Evolutionary conservation across 345 rosid genomes (phyloP).

Genomic region (Pistacia vera): DNA sequence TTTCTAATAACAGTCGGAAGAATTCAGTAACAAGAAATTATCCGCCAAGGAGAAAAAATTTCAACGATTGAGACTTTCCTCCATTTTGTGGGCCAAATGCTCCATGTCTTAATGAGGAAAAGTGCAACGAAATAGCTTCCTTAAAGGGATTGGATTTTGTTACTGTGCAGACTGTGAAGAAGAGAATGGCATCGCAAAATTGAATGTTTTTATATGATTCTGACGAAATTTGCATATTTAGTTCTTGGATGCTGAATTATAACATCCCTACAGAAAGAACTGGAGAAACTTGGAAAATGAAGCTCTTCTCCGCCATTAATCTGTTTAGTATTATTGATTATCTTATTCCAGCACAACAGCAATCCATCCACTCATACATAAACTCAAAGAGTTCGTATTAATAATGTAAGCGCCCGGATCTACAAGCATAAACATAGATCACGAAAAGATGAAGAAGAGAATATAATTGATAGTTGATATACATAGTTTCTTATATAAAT

Average conservation of each 20-base stretch:
- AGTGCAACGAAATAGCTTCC: no score
- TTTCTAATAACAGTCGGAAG: no score
- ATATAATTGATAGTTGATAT: no score
- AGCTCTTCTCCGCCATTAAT: slow-evolving; percentile 49
- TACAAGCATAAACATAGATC: not conserved
- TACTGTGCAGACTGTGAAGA: slow-evolving; percentile 45
- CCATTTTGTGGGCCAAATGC: no score
- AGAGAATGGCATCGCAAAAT: not conserved
- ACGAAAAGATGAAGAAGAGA: slow-evolving; percentile 4
- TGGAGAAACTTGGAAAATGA: slow-evolving; percentile 43
- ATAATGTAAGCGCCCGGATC: not conserved
- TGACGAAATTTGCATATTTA: slow-evolving; percentile 58
- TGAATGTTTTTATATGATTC: no score
- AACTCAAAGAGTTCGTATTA: not conserved
- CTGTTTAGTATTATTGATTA: not conserved
- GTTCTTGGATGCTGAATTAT: slow-evolving; percentile 66
- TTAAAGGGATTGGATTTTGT: no score
- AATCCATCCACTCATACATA: slow-evolving; percentile 84
- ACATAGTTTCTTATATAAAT: not conserved
- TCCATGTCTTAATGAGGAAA: no score
- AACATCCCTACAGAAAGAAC: slow-evolving; percentile 63
- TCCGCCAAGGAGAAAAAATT: no score
- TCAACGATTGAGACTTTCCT: no score
- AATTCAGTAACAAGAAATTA: no score
- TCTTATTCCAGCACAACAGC: slow-evolving; percentile 76